phyloP scores from a whole-genome alignment of 352 stramenopile genomes.

The Bremia lactucae region DNA sequence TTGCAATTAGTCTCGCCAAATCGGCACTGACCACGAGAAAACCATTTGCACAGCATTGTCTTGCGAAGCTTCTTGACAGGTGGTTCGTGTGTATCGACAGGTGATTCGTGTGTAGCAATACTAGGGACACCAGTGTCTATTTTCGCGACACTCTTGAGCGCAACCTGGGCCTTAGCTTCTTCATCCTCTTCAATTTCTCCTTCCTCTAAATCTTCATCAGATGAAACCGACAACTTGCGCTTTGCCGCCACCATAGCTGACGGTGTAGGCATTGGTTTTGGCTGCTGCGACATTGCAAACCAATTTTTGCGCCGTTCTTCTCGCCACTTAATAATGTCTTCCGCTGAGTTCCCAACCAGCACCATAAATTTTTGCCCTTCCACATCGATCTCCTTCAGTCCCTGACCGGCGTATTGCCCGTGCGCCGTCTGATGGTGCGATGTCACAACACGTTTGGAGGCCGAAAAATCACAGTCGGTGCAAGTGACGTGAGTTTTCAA shows the following conservation, averaged over 20 bases:
- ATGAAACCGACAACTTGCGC: slow-evolving; percentile 37
- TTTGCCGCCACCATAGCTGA: slow-evolving; percentile 19
- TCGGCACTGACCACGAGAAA: slow-evolving; percentile 47
- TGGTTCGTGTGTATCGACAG: slow-evolving; percentile 8
- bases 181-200: slow-evolving; percentile 39
- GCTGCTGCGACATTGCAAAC: slow-evolving; percentile 24
- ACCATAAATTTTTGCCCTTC: slow-evolving; percentile 84
- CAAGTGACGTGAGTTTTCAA: slow-evolving; percentile 61
- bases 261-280: slow-evolving; percentile 1
- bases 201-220: slow-evolving; percentile 46
- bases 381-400: slow-evolving; percentile 74
- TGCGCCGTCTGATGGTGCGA: slow-evolving; percentile 60
- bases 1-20: slow-evolving; percentile 43
- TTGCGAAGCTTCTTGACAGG: slow-evolving; percentile 34
- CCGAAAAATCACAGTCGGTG: slow-evolving; percentile 55
- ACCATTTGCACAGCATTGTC: slow-evolving; percentile 52
- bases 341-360: slow-evolving; percentile 65
- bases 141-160: no score
- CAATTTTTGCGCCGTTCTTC: slow-evolving; percentile 67
- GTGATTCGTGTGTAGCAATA: not conserved
- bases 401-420: slow-evolving; percentile 53
- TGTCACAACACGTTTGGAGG: slow-evolving; percentile 66
- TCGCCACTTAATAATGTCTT: slow-evolving; percentile 74
- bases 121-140: no score
- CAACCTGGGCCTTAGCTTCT: slow-evolving; percentile 14